Percentiles rank a stretch among this genome's conserved stretches.
phyloP scores from a whole-genome alignment of 2,329 filamentous ascomycete species.

The Pseudocercospora macadamiae region DNA sequence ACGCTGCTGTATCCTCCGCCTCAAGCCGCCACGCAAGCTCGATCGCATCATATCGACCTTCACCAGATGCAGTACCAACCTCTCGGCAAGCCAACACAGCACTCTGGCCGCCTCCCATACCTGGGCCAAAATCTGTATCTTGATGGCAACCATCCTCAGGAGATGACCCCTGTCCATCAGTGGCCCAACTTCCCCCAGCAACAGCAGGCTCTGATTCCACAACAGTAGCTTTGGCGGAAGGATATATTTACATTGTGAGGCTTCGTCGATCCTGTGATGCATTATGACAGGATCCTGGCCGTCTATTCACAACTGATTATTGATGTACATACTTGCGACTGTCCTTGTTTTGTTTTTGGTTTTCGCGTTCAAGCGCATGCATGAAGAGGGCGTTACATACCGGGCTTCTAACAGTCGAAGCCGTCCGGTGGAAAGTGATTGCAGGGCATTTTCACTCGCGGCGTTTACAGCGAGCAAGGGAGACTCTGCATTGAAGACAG shows the following conservation, averaged over 20 bases:
- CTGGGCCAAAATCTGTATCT: slow-evolving; percentile 41
- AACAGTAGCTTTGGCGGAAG: not conserved
- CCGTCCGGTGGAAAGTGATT: slow-evolving; percentile 11
- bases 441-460: slow-evolving; percentile 8
- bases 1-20: slow-evolving; percentile 89
- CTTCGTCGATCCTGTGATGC: too few species aligned
- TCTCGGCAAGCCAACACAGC: slow-evolving; percentile 50
- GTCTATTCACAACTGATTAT: not conserved
- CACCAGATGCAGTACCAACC: slow-evolving; percentile 58
- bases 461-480: slow-evolving; percentile 6
- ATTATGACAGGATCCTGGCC: too few species aligned
- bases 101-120: slow-evolving; percentile 49
- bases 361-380: slow-evolving; percentile 25
- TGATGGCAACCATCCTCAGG: slow-evolving; percentile 35
- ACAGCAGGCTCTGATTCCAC: slow-evolving; percentile 18
- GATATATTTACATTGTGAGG: not conserved
- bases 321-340: slow-evolving; percentile 15
- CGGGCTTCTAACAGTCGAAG: slow-evolving; percentile 26
- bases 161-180: slow-evolving; percentile 37
- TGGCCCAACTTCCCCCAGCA: slow-evolving; percentile 34
- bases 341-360: slow-evolving; percentile 12
- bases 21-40: slow-evolving; percentile 70
- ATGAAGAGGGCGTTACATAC: slow-evolving; percentile 17
- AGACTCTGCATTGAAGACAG: slow-evolving; percentile 6
- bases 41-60: slow-evolving; percentile 46